Base-by-base conservation (phyloP, 441 rosid genomes). In the Adansonia grandidieri region DNA sequence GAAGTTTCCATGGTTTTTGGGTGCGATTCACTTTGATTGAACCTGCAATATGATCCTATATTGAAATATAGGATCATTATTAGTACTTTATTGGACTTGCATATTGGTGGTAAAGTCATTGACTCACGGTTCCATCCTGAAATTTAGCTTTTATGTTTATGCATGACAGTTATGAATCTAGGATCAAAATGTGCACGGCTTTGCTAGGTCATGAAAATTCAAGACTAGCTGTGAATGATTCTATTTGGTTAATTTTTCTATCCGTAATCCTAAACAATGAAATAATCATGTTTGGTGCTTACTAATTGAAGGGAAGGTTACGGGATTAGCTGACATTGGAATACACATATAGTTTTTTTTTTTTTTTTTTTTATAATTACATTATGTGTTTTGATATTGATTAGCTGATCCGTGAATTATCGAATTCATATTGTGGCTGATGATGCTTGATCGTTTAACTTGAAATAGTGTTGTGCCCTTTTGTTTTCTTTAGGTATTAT, bases 31-130 rank as follows among this genome's bases (percentile, higher is more conserved):
- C 37, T n/a, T 5, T 53, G 63, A 17, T 71, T 53, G 9, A 28
- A n/a, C 28, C 63, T 71, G 45, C 75, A n/a, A 53, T 53, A 51
- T 53, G 48, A 71, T 4, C 75, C 48, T 32, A 37, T 37, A n/a
- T 9, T 72, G 32, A 17, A 37, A 17, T 56, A 50, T 56, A 54
- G 32, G 15, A 17, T 56, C 64, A 56, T 54, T 72, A 11, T 32
- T 54, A 24, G 58, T 7, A 10, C 40, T 54, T 32, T 54, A 40
- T 56, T 54, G 32, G 17, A 37, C 64, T n/a, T 10, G n/a, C 48
- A 19, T 54, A 37, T 37, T 72, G 4, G 47, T 15, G n/a, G 45
- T 71, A 15, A 8, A 51, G 42, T 17, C 20, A 13, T 22, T 3
- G 57, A 13, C 10, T 69, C 57, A 13, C 14, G 37, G 13, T 69